phyloP scores from a whole-genome alignment of 139 green algal species.

The Tetraselmis chui region DNA sequence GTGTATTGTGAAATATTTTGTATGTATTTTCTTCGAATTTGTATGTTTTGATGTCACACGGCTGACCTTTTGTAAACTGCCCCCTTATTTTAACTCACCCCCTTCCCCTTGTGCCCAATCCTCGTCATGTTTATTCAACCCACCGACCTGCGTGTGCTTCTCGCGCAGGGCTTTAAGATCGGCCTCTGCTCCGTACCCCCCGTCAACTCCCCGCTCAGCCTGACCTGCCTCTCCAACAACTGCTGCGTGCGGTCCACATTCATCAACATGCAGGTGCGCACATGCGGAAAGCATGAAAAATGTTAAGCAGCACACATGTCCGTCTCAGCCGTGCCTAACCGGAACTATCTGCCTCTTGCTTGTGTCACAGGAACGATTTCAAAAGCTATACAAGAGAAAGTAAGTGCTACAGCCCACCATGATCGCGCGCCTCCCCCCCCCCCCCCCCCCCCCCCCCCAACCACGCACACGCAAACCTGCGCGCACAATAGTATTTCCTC shows the following conservation, averaged over 20 bases:
- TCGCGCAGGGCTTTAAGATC: slow-evolving; percentile 61
- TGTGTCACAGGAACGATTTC: slow-evolving; percentile 48
- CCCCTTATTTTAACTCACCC: neutral
- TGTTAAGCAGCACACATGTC: no score
- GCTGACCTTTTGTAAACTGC: neutral
- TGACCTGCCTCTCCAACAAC: slow-evolving; percentile 72
- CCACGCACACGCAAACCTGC: neutral
- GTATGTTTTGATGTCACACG: neutral
- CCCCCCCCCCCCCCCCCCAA: neutral
- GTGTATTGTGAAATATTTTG: neutral
- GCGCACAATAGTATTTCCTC: no score
- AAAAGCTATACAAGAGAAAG: slow-evolving; percentile 43
- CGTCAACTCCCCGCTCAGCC: slow-evolving; percentile 50
- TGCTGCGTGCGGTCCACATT: slow-evolving; percentile 57
- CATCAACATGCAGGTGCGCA: slow-evolving; percentile 26
- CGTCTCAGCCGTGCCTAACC: no score
- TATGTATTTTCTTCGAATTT: neutral
- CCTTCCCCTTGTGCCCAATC: neutral
- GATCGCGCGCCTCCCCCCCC: neutral
- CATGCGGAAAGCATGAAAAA: no score
- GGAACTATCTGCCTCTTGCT: no score
- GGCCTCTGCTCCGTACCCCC: slow-evolving; percentile 58
- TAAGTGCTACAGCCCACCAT: no score
- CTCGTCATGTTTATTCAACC: neutral
- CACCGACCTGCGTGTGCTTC: neutral